Conservation (phyloP, 2,329 filamentous ascomycete genomes). For the Diaporthe citriasiana region DNA sequence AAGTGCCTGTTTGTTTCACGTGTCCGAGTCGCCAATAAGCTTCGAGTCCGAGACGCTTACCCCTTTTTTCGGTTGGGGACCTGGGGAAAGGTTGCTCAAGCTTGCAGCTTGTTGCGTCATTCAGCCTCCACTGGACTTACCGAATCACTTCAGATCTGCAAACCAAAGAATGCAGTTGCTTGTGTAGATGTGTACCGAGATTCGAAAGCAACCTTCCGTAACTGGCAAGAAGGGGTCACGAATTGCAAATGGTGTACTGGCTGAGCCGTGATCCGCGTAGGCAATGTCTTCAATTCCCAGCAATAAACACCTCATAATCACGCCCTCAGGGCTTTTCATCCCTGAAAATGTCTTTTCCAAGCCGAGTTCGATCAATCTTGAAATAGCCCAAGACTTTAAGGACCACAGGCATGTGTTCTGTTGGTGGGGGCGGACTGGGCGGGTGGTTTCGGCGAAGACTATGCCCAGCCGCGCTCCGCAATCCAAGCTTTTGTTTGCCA, state of each 20-base stretch:
- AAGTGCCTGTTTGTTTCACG: background rate
- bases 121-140: background rate
- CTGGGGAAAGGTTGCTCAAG: background rate
- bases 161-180: background rate
- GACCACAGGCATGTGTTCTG: background rate
- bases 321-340: background rate
- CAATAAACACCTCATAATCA: background rate
- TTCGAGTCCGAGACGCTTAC: background rate
- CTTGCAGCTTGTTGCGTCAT: constrained; percentile 1
- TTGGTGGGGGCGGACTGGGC: background rate
- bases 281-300: background rate
- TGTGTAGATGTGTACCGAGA: too few species aligned
- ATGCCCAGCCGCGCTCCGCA: constrained; percentile 1
- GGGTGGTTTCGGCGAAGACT: background rate
- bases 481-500: constrained; percentile 7
- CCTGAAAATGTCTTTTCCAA: background rate
- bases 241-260: background rate
- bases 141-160: background rate
- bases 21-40: constrained; percentile 5
- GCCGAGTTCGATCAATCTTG: background rate
- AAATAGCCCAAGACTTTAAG: background rate
- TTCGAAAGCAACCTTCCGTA: background rate
- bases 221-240: too few species aligned
- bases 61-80: constrained; percentile 11
- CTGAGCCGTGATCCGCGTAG: background rate